Evolutionary conservation across 2,329 filamentous ascomycete species (phyloP).

Genomic region (Botrytis pseudocinerea): DNA sequence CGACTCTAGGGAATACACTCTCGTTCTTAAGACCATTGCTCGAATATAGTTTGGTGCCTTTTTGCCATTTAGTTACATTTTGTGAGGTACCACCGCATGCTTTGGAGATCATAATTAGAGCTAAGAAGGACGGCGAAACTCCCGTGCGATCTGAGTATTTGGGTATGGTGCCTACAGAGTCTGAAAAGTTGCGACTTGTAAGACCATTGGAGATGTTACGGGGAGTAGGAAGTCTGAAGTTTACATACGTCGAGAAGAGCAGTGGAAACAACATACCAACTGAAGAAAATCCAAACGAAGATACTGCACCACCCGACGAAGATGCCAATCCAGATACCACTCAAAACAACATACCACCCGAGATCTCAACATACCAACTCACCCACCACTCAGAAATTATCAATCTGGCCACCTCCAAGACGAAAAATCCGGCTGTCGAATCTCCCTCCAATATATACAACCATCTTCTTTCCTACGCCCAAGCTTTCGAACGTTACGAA

Average conservation of each 20-base stretch:
- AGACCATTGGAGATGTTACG: neutral
- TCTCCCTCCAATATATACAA: neutral
- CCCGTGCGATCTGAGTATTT: neutral
- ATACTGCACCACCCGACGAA: neutral
- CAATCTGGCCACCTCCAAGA: neutral
- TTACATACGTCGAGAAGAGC: neutral
- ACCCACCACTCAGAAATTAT: neutral
- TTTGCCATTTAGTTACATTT: neutral
- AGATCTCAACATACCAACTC: neutral
- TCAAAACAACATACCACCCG: neutral
- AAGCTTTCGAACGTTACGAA: conserved; percentile 6
- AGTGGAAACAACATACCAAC: neutral
- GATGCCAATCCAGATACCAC: neutral
- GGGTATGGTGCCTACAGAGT: neutral
- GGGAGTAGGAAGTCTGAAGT: neutral
- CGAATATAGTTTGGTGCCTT: neutral
- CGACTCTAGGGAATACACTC: neutral
- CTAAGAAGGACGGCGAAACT: neutral
- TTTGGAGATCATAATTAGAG: neutral
- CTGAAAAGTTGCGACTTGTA: neutral
- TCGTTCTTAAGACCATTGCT: neutral
- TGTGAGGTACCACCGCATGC: neutral
- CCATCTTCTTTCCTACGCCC: neutral
- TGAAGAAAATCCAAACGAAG: neutral
- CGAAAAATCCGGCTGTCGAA: neutral